phyloP scores from a whole-genome alignment of 2,329 filamentous ascomycete species.

The Talaromyces sp. region DNA sequence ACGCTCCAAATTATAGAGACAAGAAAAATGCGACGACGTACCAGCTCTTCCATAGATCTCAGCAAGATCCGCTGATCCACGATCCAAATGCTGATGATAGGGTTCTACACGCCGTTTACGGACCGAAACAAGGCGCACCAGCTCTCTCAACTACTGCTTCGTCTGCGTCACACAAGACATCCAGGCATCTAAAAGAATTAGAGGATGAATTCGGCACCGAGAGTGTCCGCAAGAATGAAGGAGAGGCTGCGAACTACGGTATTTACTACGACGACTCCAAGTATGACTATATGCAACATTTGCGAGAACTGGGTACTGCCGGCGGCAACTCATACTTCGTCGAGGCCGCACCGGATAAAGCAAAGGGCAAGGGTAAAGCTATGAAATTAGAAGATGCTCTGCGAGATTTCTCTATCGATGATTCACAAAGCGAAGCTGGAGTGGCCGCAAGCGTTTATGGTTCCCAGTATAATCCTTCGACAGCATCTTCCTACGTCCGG shows the following conservation, averaged over 20 bases:
- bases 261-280: constrained; percentile 92
- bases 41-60: constrained; percentile 88
- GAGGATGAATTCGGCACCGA: constrained; percentile 67
- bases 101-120: constrained; percentile 70
- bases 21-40: constrained; percentile 94
- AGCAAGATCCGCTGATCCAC: constrained; percentile 96
- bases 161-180: constrained; percentile 44
- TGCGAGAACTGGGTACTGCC: constrained; percentile 76
- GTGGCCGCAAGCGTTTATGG: constrained; percentile 34
- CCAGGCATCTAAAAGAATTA: constrained; percentile 71
- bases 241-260: constrained; percentile 89
- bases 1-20: constrained; percentile 52
- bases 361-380: constrained; percentile 66
- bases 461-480: constrained; percentile 43
- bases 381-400: constrained; percentile 84
- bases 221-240: constrained; percentile 78
- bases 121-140: constrained; percentile 32
- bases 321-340: constrained; percentile 75
- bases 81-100: constrained; percentile 83
- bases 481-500: constrained; percentile 69
- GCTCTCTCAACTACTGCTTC: constrained; percentile 25
- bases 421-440: constrained; percentile 30
- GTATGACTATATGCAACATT: constrained; percentile 99
- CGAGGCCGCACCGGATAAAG: constrained; percentile 60
- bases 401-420: constrained; percentile 51